phyloP scores from a whole-genome alignment of 2,329 filamentous ascomycete genomes.

The Eutypella sp. region DNA sequence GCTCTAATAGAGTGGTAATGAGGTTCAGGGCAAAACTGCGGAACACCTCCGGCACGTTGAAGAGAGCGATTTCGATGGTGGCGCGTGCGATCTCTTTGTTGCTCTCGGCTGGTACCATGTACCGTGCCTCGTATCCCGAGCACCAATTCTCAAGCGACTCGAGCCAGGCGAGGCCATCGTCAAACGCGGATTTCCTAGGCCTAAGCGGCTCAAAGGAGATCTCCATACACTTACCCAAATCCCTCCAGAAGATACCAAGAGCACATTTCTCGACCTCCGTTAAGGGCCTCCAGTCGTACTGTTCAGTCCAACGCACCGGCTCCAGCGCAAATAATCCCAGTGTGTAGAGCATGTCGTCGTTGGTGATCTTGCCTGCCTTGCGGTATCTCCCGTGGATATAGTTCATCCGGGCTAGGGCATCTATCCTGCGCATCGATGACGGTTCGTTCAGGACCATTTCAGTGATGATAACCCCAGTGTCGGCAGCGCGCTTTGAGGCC shows the following conservation, averaged over 20 bases:
- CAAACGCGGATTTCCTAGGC: slow-evolving; percentile 29
- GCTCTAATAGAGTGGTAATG: slow-evolving; percentile 8
- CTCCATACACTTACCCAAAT: slow-evolving; percentile 49
- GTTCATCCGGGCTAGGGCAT: slow-evolving; percentile 60
- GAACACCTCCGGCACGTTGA: slow-evolving; percentile 31
- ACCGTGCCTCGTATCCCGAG: slow-evolving; percentile 40
- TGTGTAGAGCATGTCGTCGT: slow-evolving; percentile 62
- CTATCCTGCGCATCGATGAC: slow-evolving; percentile 35
- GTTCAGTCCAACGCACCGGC: slow-evolving; percentile 46
- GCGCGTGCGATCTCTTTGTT: slow-evolving; percentile 41
- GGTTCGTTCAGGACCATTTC: slow-evolving; percentile 43
- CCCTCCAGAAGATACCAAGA: slow-evolving; percentile 53
- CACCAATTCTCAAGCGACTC: slow-evolving; percentile 47
- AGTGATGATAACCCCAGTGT: slow-evolving; percentile 43
- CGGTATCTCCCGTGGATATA: slow-evolving; percentile 57
- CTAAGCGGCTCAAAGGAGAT: slow-evolving; percentile 41
- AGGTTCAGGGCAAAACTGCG: slow-evolving; percentile 7
- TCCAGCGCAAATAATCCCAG: slow-evolving; percentile 54
- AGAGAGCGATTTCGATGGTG: slow-evolving; percentile 44
- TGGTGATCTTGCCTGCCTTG: slow-evolving; percentile 52
- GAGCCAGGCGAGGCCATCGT: slow-evolving; percentile 47
- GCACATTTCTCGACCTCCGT: slow-evolving; percentile 52
- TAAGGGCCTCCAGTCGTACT: slow-evolving; percentile 53
- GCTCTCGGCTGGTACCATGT: slow-evolving; percentile 40
- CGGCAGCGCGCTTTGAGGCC: slow-evolving; percentile 47